Evolutionary conservation across 176 grass and related monocot species (phyloP), one percentile per base, ranked within the genome.

Genomic region (Carex scoparia): DNA sequence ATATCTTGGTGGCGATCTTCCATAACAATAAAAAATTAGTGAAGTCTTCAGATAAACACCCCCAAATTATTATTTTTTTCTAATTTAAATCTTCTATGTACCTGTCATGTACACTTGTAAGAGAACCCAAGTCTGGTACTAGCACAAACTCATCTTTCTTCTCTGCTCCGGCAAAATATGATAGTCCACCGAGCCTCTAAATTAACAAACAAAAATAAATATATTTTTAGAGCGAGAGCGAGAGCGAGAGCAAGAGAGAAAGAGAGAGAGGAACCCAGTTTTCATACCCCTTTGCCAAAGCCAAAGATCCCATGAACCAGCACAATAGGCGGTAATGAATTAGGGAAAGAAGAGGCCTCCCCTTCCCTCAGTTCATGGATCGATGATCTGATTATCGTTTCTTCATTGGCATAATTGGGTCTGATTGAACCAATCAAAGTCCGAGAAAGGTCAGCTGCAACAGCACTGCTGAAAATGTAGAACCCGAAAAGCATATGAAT

Each of bases 151-250:
- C 86, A 82, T 94, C 94, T 84, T 97, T 97, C 90, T 91, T 84
- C 94, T 97, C 94, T 4, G 94, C 94, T 7, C 94, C 94, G 18
- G 94, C 94, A 83, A 97, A 97, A 84, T 97, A 97, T 0, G 94
- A 97, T 32, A 97, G 30, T 79, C 94, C 92, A 15, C 90, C 92
- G 42, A 97, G 85, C 81, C 72, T 89, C 94, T 97, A 89, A 75
- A 81, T 69, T 13, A 48, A 72, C 55, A 58, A 31, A 85, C 3
- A 61, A 55, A 19, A 88, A 23, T 23, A 23, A 23, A 23, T 23
- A 23, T 23, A 23, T 23, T 23, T 23, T 23, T 23, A 23, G 23
- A 23, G 23, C 23, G 23, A 42, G 6, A 65, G 48, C 4, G 60
- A 66, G 33, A 32, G n/a, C 46, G 9, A 48, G 2, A 73, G 48